These are phyloP conservation scores for Clarireedia hainanense DNA, from an alignment of 2,329 filamentous ascomycete genomes.

Conservation along the genomic window DNA sequence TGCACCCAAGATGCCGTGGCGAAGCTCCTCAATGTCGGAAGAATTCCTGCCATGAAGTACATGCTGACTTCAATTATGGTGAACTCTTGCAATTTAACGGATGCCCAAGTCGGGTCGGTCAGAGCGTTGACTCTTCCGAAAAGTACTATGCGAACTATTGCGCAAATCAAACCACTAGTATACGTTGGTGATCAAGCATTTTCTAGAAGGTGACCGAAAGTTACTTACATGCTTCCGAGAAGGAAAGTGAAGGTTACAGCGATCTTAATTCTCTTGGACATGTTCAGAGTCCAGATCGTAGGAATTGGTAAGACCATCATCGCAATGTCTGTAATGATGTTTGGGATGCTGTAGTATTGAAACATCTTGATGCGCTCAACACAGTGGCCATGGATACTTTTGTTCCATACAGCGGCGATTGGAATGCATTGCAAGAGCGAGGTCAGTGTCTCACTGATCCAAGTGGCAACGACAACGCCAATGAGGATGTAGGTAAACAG, in stretches of 20 bases:
- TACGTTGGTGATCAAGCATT: neutral
- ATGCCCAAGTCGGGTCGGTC: neutral
- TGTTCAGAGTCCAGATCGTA: neutral
- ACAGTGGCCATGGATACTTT: neutral
- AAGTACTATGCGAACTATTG: neutral
- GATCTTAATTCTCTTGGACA: neutral
- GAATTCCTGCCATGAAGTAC: neutral
- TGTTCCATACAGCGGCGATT: neutral
- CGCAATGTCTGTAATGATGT: neutral
- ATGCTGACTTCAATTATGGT: neutral
- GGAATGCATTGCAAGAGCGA: neutral
- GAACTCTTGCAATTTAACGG: neutral
- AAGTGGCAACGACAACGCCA: neutral
- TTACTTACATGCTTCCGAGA: neutral
- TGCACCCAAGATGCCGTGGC: neutral
- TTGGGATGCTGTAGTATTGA: neutral
- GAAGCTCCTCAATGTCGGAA: neutral
- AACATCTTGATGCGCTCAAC: neutral
- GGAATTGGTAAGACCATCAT: neutral
- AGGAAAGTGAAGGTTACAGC: neutral
- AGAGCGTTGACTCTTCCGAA: neutral
- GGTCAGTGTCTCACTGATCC: neutral
- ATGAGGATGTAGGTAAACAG: neutral
- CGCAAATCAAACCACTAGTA: neutral
- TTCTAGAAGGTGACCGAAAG: neutral